Conservation (phyloP, 2,329 filamentous ascomycete genomes). For the Corinectria fuckeliana region DNA sequence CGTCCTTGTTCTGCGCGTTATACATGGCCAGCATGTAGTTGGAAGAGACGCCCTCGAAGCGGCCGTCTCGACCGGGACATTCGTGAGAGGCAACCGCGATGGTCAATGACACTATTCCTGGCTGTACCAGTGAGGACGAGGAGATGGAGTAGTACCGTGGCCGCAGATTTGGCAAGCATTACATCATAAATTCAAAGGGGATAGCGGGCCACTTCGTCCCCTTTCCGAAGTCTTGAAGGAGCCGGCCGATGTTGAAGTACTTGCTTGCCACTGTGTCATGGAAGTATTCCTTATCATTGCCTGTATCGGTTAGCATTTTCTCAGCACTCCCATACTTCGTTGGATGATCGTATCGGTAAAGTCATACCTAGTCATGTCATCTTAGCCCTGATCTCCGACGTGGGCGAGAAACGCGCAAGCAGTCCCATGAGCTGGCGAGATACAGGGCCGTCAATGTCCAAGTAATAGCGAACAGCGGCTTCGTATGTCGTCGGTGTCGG, state of each 20-base stretch:
- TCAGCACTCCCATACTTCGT: too few relatives aligned
- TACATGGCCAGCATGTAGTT: conserved; percentile 20
- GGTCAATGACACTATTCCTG: conserved; percentile 12
- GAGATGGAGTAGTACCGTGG: conserved; percentile 27
- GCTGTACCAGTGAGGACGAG: conserved; percentile 18
- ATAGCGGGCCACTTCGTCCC: background rate
- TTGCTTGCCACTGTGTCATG: background rate
- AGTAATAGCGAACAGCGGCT: background rate
- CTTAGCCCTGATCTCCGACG: background rate
- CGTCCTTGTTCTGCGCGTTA: conserved; percentile 1
- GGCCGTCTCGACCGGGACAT: background rate
- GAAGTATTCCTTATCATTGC: background rate
- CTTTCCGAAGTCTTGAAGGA: background rate
- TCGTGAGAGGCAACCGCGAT: conserved; percentile 2
- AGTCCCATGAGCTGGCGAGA: conserved; percentile 1
- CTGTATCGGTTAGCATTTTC: conserved; percentile 71
- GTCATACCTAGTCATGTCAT: background rate
- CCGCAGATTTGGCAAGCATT: conserved; percentile 14
- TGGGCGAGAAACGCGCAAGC: conserved; percentile 3
- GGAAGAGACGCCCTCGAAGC: conserved; percentile 7
- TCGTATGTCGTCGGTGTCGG: conserved; percentile 15
- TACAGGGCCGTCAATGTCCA: conserved; percentile 14
- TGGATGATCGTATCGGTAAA: too few relatives aligned
- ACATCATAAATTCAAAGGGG: conserved; percentile 57
- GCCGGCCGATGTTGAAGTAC: background rate